phyloP scores from a whole-genome alignment of 495 filamentous ascomycete species.

The Extremus antarcticus region DNA sequence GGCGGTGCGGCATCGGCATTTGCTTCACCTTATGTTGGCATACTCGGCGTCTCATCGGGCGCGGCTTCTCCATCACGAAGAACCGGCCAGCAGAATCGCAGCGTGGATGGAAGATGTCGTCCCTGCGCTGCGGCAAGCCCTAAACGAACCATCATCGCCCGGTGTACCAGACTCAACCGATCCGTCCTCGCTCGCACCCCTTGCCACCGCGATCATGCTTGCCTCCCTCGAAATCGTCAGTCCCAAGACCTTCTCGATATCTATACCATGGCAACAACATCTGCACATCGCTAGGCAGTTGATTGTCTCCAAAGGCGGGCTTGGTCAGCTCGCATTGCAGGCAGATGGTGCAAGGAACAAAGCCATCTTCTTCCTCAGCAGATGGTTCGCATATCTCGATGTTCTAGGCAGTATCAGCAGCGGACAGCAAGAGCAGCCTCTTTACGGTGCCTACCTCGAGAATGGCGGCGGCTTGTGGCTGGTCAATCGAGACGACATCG shows the following conservation, averaged over 20 bases:
- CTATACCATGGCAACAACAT: conserved; percentile 66
- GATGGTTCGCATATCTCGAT: conserved; percentile 82
- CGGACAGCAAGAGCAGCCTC: conserved; percentile 46
- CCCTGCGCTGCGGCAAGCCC: conserved; percentile 55
- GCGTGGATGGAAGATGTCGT: conserved; percentile 71
- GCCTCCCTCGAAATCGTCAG: conserved; percentile 79
- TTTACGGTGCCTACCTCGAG: conserved; percentile 37
- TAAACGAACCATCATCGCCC: conserved; percentile 42
- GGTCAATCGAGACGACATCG: conserved; percentile 18
- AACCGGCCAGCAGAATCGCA: conserved; percentile 69
- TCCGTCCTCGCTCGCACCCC: conserved; percentile 44
- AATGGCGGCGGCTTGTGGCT: conserved; percentile 22
- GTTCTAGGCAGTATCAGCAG: conserved; percentile 68
- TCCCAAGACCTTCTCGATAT: conserved; percentile 65
- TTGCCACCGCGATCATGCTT: conserved; percentile 80
- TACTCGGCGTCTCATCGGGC: conserved; percentile 78
- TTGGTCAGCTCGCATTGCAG: conserved; percentile 42
- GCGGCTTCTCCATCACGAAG: conserved; percentile 59
- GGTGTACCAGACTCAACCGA: conserved; percentile 8
- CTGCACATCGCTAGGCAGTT: conserved; percentile 66
- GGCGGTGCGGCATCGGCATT: conserved; percentile 54
- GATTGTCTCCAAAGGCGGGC: conserved; percentile 56
- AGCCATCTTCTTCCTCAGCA: conserved; percentile 66
- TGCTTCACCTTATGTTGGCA: conserved; percentile 68
- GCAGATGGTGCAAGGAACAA: conserved; percentile 38